phyloP scores from a whole-genome alignment of 2,329 filamentous ascomycete genomes.

The Lachnellula arida region DNA sequence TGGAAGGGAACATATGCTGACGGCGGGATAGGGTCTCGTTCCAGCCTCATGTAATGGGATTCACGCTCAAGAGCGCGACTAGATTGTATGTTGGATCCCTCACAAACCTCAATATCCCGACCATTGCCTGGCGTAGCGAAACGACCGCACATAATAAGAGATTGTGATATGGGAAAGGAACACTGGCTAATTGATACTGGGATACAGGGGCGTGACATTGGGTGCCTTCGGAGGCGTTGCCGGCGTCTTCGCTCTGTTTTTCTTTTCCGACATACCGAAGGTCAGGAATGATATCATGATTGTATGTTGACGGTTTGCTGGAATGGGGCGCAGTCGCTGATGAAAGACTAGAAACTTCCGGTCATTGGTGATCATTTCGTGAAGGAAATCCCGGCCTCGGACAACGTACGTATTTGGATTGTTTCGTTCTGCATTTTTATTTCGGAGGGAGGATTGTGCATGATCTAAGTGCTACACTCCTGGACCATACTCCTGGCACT shows the following conservation, averaged over 20 bases:
- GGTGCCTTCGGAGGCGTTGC: constrained; percentile 54
- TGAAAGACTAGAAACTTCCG: constrained; percentile 46
- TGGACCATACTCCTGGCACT: no score
- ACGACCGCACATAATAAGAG: background rate
- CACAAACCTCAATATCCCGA: background rate
- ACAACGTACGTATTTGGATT: constrained; percentile 48
- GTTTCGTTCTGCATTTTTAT: no score
- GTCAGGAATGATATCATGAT: constrained; percentile 55
- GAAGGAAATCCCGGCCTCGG: constrained; percentile 51
- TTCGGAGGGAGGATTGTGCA: background rate
- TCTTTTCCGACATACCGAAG: constrained; percentile 59
- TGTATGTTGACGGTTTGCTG: constrained; percentile 35
- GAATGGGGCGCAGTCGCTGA: constrained; percentile 2
- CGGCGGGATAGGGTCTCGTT: constrained; percentile 48
- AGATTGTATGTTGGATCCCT: constrained; percentile 41
- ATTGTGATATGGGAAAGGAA: background rate
- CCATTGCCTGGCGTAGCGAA: background rate
- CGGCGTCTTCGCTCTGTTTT: constrained; percentile 50
- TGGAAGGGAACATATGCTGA: constrained; percentile 10
- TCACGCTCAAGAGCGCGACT: constrained; percentile 44
- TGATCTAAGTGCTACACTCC: background rate
- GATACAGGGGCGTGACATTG: constrained; percentile 45
- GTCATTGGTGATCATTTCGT: constrained; percentile 46
- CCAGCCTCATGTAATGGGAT: constrained; percentile 51
- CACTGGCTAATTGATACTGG: constrained; percentile 3